Conservation (phyloP, 345 rosid genomes). For the Geranium rotundifolium region DNA sequence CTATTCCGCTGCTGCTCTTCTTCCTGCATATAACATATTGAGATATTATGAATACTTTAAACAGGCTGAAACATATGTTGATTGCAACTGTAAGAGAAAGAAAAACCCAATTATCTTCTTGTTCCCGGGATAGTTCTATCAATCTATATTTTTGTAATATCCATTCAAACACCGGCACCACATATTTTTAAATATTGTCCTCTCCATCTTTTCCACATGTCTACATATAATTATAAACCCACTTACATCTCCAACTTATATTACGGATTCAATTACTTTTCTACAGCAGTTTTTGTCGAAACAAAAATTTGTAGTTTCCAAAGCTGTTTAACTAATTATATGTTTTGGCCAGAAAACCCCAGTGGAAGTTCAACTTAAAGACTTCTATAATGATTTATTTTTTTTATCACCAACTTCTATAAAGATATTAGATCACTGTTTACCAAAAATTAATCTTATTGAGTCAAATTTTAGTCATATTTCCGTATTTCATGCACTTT, state of each 20-base stretch:
- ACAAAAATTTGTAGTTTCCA: not conserved
- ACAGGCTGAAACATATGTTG: not conserved
- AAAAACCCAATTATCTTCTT: not conserved
- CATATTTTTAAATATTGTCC: too few relatives aligned
- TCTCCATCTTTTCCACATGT: too few relatives aligned
- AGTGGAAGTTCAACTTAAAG: not conserved
- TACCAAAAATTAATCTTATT: not conserved
- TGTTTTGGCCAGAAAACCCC: not conserved
- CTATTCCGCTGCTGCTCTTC: constrained; percentile 79
- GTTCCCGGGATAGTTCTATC: not conserved
- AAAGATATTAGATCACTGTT: not conserved
- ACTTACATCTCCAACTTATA: too few relatives aligned
- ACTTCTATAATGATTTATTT: not conserved
- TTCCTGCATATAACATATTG: constrained; percentile 28
- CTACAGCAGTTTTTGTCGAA: too few relatives aligned
- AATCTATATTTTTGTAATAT: not conserved
- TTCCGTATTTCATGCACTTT: not conserved
- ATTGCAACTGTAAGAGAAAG: not conserved
- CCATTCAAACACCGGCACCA: too few relatives aligned
- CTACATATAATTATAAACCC: too few relatives aligned
- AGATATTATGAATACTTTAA: not conserved
- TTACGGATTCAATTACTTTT: too few relatives aligned
- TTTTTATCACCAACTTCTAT: not conserved
- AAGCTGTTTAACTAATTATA: not conserved
- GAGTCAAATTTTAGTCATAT: not conserved